phyloP scores from a whole-genome alignment of 2,329 filamentous ascomycete species.

The Fusarium sterilihyphosum region DNA sequence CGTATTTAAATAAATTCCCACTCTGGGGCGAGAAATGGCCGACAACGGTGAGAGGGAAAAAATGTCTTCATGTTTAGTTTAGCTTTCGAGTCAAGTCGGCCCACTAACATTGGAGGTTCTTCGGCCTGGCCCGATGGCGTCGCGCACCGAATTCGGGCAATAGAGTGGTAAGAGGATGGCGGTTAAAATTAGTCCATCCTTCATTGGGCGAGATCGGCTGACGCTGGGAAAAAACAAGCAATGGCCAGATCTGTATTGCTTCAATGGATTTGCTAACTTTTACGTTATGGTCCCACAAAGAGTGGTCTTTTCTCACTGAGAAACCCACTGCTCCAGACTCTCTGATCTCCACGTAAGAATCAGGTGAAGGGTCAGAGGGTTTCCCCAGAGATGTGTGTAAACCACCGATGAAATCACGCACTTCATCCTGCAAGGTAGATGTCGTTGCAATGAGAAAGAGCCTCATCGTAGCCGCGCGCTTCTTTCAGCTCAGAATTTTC shows the following conservation, averaged over 20 bases:
- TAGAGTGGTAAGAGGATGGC: not conserved
- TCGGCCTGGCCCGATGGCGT: constrained; percentile 18
- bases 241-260: constrained; percentile 9
- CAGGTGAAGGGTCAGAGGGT: too few species aligned
- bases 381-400: too few species aligned
- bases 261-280: constrained; percentile 30
- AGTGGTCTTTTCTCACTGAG: not conserved
- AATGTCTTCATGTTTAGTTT: not conserved
- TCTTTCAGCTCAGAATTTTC: not conserved
- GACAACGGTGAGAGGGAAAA: constrained; percentile 7
- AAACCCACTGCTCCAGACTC: constrained; percentile 7
- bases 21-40: constrained; percentile 14
- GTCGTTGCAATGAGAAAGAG: not conserved
- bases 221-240: not conserved
- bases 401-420: fast-evolving
- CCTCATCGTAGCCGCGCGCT: constrained; percentile 6
- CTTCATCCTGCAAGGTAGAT: fast-evolving
- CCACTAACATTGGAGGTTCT: not conserved
- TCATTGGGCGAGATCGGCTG: not conserved
- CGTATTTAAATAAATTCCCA: not conserved
- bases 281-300: constrained; percentile 35
- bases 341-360: not conserved
- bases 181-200: not conserved
- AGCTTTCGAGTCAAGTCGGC: constrained; percentile 18
- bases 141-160: constrained; percentile 23